A percentile compares a stretch with the other conserved stretches of the same genome.
Evolutionary conservation across 805 yeast species (phyloP).

Genomic region (Candida vaughaniae): DNA sequence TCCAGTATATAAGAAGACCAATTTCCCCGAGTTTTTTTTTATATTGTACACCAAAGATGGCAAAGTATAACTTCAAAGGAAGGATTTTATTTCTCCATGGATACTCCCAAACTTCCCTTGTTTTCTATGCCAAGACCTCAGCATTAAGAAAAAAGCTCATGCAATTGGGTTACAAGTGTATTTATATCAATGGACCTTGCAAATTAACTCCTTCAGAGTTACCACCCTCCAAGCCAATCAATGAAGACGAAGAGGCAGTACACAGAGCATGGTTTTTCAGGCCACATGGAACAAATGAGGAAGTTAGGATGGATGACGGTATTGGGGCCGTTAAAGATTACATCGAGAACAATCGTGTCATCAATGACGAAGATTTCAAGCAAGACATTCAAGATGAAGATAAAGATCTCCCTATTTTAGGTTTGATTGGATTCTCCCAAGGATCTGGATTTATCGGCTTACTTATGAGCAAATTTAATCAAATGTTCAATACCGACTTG

Average conservation of each 20-base stretch:
- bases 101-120: constrained; percentile 77
- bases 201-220: constrained; percentile 64
- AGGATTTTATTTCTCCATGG: constrained; percentile 89
- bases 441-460: constrained; percentile 89
- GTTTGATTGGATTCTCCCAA: constrained; percentile 88
- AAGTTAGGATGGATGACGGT: constrained; percentile 49
- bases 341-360: constrained; percentile 55
- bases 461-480: constrained; percentile 57
- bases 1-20: no score
- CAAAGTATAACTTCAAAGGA: constrained; percentile 33
- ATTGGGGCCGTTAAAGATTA: constrained; percentile 48
- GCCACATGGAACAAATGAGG: constrained; percentile 41
- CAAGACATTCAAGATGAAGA: constrained; percentile 21
- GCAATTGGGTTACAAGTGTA: constrained; percentile 63
- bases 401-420: constrained; percentile 64
- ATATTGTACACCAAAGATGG: no score
- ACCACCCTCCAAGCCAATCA: constrained; percentile 59
- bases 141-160: constrained; percentile 79
- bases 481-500: constrained; percentile 48
- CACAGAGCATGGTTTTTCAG: constrained; percentile 79
- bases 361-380: constrained; percentile 27
- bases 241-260: constrained; percentile 27
- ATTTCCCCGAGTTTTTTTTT: no score
- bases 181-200: constrained; percentile 79
- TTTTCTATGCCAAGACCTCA: constrained; percentile 85